Percentiles rank a stretch among this genome's conserved stretches.
phyloP scores from a whole-genome alignment of 2,329 filamentous ascomycete genomes.

The Aspergillus arachidicola region DNA sequence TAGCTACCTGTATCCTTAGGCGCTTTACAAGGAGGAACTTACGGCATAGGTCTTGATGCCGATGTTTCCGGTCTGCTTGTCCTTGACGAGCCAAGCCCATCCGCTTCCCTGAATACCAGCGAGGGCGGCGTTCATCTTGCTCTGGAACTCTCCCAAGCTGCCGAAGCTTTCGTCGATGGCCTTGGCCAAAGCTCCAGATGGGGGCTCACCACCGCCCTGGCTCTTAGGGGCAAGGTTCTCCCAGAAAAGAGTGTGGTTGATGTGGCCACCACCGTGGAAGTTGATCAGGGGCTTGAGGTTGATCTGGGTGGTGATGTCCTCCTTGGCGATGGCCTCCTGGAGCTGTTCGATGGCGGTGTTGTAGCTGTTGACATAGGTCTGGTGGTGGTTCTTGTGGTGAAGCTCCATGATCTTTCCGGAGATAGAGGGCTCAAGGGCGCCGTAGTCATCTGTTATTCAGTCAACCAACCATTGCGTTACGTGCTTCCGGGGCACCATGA shows the following conservation, averaged over 20 bases:
- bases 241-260: conserved; percentile 68
- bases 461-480: conserved; percentile 12
- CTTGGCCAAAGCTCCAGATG: conserved; percentile 58
- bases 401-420: conserved; percentile 95
- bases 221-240: conserved; percentile 67
- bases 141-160: conserved; percentile 61
- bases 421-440: conserved; percentile 82
- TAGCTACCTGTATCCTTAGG: background rate
- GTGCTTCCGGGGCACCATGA: background rate
- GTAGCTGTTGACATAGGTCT: conserved; percentile 88
- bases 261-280: conserved; percentile 66
- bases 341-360: conserved; percentile 78
- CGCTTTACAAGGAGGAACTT: conserved; percentile 24
- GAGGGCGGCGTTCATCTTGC: conserved; percentile 65
- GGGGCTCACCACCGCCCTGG: conserved; percentile 64
- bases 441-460: conserved; percentile 77
- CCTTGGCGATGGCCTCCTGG: conserved; percentile 57
- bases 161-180: conserved; percentile 64
- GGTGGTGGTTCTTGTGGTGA: conserved; percentile 92
- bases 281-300: conserved; percentile 63
- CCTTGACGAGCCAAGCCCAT: conserved; percentile 66
- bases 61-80: conserved; percentile 61
- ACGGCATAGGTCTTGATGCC: conserved; percentile 66
- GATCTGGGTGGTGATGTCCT: conserved; percentile 60
- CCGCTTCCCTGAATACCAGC: conserved; percentile 68